These are phyloP conservation scores for Tolypocladium album DNA, from an alignment of 2,329 filamentous ascomycete species.

Conservation along the genomic window DNA sequence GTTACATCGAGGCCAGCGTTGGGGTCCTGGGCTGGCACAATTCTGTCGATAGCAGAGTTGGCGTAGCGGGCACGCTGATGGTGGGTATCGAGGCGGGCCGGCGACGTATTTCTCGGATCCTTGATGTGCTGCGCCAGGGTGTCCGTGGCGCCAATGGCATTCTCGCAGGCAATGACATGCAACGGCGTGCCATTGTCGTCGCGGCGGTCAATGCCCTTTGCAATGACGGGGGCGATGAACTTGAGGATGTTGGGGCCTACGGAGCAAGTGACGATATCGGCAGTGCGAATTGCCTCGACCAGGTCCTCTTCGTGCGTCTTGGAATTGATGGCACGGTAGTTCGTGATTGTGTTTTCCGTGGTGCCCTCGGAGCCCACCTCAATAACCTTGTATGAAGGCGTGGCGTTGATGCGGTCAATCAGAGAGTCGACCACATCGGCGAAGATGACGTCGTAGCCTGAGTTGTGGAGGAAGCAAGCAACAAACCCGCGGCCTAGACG, in stretches of 20 bases:
- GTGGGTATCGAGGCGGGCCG: constrained; percentile 56
- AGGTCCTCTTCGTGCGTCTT: constrained; percentile 73
- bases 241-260: constrained; percentile 93
- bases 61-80: constrained; percentile 74
- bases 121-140: constrained; percentile 76
- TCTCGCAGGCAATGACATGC: constrained; percentile 94
- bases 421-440: constrained; percentile 83
- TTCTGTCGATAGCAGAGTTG: constrained; percentile 97
- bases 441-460: constrained; percentile 92
- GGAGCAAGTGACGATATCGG: constrained; percentile 90
- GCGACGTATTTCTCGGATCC: constrained; percentile 58
- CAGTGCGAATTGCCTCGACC: constrained; percentile 73
- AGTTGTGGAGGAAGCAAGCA: constrained; percentile 86
- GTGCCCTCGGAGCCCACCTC: constrained; percentile 83
- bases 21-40: constrained; percentile 81
- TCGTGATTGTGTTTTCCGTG: constrained; percentile 71
- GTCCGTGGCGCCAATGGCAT: constrained; percentile 90
- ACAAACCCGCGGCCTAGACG: constrained; percentile 62
- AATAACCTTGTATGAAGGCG: constrained; percentile 77
- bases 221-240: constrained; percentile 92
- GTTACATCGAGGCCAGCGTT: constrained; percentile 79
- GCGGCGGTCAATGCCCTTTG: constrained; percentile 80
- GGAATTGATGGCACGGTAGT: constrained; percentile 96
- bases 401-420: constrained; percentile 67
- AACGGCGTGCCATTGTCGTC: constrained; percentile 54